Percentiles rank a stretch among this genome's conserved stretches.
Evolutionary conservation across 148 eudicot species (phyloP).

Genomic region (Linanthus parryae): DNA sequence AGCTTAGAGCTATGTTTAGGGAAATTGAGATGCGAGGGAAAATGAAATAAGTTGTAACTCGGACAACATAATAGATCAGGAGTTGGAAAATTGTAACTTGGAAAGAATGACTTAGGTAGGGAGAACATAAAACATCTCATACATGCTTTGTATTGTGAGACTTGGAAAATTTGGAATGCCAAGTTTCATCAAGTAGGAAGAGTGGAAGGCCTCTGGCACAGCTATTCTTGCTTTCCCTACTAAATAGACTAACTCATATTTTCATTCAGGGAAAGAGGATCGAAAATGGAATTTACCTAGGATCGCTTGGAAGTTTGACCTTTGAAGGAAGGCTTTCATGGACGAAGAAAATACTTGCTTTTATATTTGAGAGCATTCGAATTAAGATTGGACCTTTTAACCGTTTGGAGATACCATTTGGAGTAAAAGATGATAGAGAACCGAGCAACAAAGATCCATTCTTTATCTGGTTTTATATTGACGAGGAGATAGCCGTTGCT

Average conservation of each 20-base stretch:
- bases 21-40: too few species aligned
- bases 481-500: conserved; percentile 94
- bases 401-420: conserved; percentile 58
- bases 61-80: too few species aligned
- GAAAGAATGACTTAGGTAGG: too few species aligned
- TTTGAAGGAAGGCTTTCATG: conserved; percentile 90
- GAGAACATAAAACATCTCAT: too few species aligned
- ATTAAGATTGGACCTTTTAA: conserved; percentile 75
- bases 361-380: conserved; percentile 67
- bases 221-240: neutral
- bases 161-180: too few species aligned
- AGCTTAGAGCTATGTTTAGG: too few species aligned
- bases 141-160: too few species aligned
- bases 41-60: too few species aligned
- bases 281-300: conserved; percentile 89
- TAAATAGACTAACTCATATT: neutral
- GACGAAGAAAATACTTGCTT: conserved; percentile 85
- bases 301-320: conserved; percentile 61
- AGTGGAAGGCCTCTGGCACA: neutral
- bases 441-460: conserved; percentile 78
- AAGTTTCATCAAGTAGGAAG: neutral
- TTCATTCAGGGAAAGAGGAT: conserved; percentile 68
- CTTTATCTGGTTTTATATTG: conserved; percentile 88
- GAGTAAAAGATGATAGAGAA: conserved; percentile 59
- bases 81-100: too few species aligned